phyloP scores from a whole-genome alignment of 352 stramenopile species.

The Globisporangium canariense region DNA sequence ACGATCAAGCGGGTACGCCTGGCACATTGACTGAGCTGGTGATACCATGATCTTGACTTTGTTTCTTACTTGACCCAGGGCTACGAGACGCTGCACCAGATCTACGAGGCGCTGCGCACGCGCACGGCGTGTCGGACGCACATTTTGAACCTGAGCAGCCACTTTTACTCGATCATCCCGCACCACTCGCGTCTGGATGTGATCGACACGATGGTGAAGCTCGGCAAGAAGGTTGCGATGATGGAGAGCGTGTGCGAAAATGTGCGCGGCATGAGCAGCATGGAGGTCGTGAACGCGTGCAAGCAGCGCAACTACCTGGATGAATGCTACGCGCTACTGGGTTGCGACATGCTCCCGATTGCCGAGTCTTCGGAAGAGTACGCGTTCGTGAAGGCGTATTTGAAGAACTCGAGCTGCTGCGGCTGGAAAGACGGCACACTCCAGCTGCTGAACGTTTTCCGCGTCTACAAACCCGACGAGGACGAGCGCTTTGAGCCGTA shows the following conservation, averaged over 20 bases:
- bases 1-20: slow-evolving; percentile 53
- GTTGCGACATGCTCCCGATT: slow-evolving; percentile 48
- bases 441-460: slow-evolving; percentile 58
- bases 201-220: slow-evolving; percentile 70
- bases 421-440: slow-evolving; percentile 47
- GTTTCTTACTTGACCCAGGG: slow-evolving; percentile 26
- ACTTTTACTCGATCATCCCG: slow-evolving; percentile 69
- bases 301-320: slow-evolving; percentile 56
- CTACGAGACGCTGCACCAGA: slow-evolving; percentile 58
- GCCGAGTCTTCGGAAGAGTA: slow-evolving; percentile 42
- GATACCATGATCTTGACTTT: not conserved
- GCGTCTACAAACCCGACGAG: slow-evolving; percentile 50
- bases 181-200: slow-evolving; percentile 43
- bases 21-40: not conserved
- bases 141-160: slow-evolving; percentile 50
- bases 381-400: slow-evolving; percentile 59
- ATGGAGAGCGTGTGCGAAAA: slow-evolving; percentile 51
- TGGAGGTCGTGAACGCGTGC: slow-evolving; percentile 36
- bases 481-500: slow-evolving; percentile 52
- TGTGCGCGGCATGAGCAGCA: slow-evolving; percentile 34
- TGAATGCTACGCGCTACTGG: slow-evolving; percentile 51
- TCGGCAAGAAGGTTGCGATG: slow-evolving; percentile 54
- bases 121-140: slow-evolving; percentile 31
- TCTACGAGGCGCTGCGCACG: slow-evolving; percentile 51
- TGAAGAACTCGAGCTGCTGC: slow-evolving; percentile 71